phyloP scores from a whole-genome alignment of 495 filamentous ascomycete species.

The Achaetomiella virescens region DNA sequence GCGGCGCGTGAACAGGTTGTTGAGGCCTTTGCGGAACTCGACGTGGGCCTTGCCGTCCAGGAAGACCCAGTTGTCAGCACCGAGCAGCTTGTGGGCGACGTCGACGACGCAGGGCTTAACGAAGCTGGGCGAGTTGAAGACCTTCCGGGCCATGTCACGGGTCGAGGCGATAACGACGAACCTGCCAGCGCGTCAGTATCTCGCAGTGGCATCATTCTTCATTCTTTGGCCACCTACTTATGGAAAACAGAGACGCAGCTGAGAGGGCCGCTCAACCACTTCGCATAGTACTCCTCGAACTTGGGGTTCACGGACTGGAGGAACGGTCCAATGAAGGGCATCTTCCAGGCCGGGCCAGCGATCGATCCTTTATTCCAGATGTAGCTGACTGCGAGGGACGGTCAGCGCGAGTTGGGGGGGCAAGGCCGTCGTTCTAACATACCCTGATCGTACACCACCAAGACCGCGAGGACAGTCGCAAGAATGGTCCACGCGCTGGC shows the following conservation, averaged over 20 bases:
- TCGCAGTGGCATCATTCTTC: background rate
- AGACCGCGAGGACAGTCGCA: slow-evolving; percentile 58
- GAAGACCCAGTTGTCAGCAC: slow-evolving; percentile 94
- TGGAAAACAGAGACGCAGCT: slow-evolving; percentile 99
- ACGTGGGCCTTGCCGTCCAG: slow-evolving; percentile 92
- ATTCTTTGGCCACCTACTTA: slow-evolving; percentile 59
- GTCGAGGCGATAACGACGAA: slow-evolving; percentile 97
- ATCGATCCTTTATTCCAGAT: slow-evolving; percentile 81
- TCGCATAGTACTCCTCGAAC: slow-evolving; percentile 81
- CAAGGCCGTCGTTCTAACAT: slow-evolving; percentile 28
- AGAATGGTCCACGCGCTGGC: slow-evolving; percentile 58
- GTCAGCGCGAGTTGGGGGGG: slow-evolving; percentile 7
- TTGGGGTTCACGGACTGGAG: slow-evolving; percentile 86
- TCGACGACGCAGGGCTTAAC: slow-evolving; percentile 98
- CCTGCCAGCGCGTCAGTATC: slow-evolving; percentile 38
- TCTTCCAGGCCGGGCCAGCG: slow-evolving; percentile 73
- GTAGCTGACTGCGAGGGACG: slow-evolving; percentile 60
- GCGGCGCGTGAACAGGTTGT: slow-evolving; percentile 87
- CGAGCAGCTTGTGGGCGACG: slow-evolving; percentile 87
- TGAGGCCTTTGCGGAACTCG: slow-evolving; percentile 94
- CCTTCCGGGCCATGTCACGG: slow-evolving; percentile 91
- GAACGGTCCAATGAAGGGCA: slow-evolving; percentile 95
- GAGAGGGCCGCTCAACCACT: slow-evolving; percentile 85
- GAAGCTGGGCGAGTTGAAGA: slow-evolving; percentile 89
- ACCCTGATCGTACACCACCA: slow-evolving; percentile 85